Conservation (phyloP, 169 alveolate genomes). For the Eimeria acervulina region DNA sequence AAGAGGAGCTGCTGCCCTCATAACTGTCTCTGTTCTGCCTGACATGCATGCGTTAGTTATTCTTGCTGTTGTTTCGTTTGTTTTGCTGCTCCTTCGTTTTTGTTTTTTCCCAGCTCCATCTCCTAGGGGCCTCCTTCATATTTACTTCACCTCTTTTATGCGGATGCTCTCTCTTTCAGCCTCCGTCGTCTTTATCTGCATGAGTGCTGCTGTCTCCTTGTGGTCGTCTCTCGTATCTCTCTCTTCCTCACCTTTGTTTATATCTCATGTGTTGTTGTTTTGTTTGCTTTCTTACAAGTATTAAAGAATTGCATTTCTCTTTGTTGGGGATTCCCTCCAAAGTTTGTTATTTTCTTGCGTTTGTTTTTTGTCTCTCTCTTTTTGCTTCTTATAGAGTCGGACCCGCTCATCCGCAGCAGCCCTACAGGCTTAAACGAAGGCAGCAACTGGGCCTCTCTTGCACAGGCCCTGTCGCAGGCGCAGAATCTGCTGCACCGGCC, state of each 20-base stretch:
- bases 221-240: not conserved
- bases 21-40: not conserved
- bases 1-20: not conserved
- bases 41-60: not conserved
- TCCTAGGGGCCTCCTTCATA: no score
- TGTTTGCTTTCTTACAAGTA: no score
- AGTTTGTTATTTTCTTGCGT: not conserved
- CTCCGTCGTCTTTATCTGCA: not conserved
- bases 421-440: not conserved
- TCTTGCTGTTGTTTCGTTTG: not conserved
- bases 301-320: no score
- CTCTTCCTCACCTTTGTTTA: no score
- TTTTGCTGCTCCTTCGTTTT: not conserved
- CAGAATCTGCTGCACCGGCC: conserved; percentile 67
- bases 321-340: not conserved
- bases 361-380: not conserved
- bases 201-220: not conserved
- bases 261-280: not conserved
- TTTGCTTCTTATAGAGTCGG: conserved; percentile 20
- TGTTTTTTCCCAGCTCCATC: not conserved
- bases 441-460: conserved; percentile 16
- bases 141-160: no score
- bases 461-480: conserved; percentile 53
- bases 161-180: not conserved
- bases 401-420: conserved; percentile 58